A percentile compares a stretch with the other conserved stretches of the same genome.
These are phyloP conservation scores for Coemansia sp. DNA, from an alignment of 192 early-diverging fungal genomes.

Conservation along the genomic window DNA sequence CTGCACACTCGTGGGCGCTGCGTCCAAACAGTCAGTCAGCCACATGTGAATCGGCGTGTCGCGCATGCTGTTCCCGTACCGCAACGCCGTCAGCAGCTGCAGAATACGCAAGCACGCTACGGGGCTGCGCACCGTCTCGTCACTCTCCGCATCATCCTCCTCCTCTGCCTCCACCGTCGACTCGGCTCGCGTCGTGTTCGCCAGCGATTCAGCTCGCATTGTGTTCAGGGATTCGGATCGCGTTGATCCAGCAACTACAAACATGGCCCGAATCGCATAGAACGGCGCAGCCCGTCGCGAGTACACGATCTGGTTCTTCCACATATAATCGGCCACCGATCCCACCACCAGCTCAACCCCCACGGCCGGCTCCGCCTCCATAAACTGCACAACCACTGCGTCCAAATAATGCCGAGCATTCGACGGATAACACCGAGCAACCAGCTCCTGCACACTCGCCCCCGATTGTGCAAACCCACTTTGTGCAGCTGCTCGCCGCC, in stretches of 20 bases:
- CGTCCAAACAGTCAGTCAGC: slow-evolving; percentile 42
- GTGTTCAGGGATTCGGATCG: neutral
- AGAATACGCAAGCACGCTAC: slow-evolving; percentile 33
- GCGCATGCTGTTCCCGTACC: slow-evolving; percentile 38
- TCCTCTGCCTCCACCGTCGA: neutral
- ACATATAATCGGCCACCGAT: slow-evolving; percentile 45
- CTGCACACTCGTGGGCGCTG: slow-evolving; percentile 21
- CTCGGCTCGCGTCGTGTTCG: neutral
- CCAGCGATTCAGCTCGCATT: no score
- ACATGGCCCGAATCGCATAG: slow-evolving; percentile 45
- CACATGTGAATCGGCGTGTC: slow-evolving; percentile 50
- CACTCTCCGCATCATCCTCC: neutral
- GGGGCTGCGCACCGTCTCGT: slow-evolving; percentile 20
- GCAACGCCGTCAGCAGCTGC: slow-evolving; percentile 34
- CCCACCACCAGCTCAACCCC: slow-evolving; percentile 49
- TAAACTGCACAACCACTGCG: slow-evolving; percentile 41
- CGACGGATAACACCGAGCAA: slow-evolving; percentile 39
- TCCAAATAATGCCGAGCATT: slow-evolving; percentile 36
- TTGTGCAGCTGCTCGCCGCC: slow-evolving; percentile 32
- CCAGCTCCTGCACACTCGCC: slow-evolving; percentile 27
- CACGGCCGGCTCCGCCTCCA: slow-evolving; percentile 37
- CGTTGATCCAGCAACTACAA: slow-evolving; percentile 2
- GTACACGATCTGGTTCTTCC: slow-evolving; percentile 35
- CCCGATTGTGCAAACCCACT: slow-evolving; percentile 29
- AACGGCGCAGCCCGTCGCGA: slow-evolving; percentile 28